Conservation (phyloP, 106 monocot species). For the Iris macrosiphon region DNA sequence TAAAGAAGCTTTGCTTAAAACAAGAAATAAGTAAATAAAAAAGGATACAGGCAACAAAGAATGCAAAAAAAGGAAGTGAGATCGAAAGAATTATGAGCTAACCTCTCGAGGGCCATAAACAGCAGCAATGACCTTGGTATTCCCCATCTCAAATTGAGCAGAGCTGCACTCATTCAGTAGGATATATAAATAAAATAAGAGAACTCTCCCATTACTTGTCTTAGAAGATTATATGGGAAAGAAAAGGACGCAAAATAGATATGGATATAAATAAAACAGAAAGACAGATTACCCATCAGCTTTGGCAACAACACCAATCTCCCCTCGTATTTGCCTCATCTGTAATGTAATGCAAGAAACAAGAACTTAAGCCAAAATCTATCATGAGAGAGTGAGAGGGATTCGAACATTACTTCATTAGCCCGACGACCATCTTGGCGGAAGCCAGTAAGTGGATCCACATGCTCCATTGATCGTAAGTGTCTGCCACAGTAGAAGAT, state of each 20-base stretch:
- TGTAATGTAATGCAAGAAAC: constrained; percentile 22
- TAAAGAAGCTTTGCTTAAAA: too few relatives aligned
- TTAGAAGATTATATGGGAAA: too few relatives aligned
- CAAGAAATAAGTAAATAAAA: too few relatives aligned
- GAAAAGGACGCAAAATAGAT: too few relatives aligned
- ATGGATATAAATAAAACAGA: too few relatives aligned
- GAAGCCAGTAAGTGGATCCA: constrained; percentile 66
- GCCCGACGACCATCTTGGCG: constrained; percentile 89
- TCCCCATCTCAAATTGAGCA: constrained; percentile 93
- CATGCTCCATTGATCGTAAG: constrained; percentile 92
- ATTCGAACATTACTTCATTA: constrained; percentile 48
- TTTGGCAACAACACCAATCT: constrained; percentile 73
- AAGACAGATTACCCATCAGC: constrained; percentile 64
- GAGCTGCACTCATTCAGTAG: constrained; percentile 64
- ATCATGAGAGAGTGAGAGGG: background rate
- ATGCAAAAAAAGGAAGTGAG: too few relatives aligned
- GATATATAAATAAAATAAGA: too few relatives aligned
- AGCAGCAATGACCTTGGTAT: constrained; percentile 95
- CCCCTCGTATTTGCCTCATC: constrained; percentile 88
- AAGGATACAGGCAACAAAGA: too few relatives aligned
- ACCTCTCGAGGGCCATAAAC: constrained; percentile 95
- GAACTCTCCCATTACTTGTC: too few relatives aligned
- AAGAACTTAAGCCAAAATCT: too few relatives aligned
- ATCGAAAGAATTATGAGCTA: too few relatives aligned
- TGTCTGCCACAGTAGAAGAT: too few relatives aligned